Evolutionary conservation across 148 eudicot species (phyloP).

Genomic region (Rhododendron williamsianum): DNA sequence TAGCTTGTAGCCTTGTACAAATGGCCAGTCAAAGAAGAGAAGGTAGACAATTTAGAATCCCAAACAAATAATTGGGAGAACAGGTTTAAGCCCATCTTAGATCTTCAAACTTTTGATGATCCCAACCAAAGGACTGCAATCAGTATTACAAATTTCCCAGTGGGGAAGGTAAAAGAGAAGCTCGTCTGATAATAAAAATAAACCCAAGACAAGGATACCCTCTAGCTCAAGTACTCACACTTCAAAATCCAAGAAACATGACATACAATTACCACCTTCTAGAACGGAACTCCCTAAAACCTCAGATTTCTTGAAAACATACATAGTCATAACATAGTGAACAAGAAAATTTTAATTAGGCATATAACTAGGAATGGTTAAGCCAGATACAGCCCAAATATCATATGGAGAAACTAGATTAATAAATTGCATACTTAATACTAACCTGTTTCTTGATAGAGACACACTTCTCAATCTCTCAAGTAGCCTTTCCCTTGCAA

Average conservation of each 20-base stretch:
- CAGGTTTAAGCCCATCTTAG: not conserved
- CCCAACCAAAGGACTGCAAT: not conserved
- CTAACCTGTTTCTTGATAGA: slow-evolving; percentile 57
- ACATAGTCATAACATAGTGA: not conserved
- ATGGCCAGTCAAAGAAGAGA: not conserved
- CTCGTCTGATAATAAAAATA: not conserved
- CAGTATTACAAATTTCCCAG: not conserved
- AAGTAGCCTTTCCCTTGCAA: slow-evolving; percentile 90
- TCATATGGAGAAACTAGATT: not conserved
- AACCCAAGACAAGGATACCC: not conserved
- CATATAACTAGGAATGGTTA: not conserved
- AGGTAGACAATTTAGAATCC: not conserved
- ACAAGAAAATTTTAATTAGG: not conserved
- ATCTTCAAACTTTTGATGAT: not conserved
- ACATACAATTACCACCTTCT: not conserved
- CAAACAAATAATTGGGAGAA: not conserved
- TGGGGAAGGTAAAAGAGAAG: not conserved
- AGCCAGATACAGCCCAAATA: not conserved
- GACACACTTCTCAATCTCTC: slow-evolving; percentile 76
- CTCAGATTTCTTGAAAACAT: not conserved
- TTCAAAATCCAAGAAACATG: not conserved
- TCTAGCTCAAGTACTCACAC: not conserved
- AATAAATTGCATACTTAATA: not conserved
- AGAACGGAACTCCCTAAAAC: not conserved
- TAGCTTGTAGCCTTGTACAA: not conserved